Evolutionary conservation across 306 rosid species (phyloP).

Genomic region (Dryas drummondii): DNA sequence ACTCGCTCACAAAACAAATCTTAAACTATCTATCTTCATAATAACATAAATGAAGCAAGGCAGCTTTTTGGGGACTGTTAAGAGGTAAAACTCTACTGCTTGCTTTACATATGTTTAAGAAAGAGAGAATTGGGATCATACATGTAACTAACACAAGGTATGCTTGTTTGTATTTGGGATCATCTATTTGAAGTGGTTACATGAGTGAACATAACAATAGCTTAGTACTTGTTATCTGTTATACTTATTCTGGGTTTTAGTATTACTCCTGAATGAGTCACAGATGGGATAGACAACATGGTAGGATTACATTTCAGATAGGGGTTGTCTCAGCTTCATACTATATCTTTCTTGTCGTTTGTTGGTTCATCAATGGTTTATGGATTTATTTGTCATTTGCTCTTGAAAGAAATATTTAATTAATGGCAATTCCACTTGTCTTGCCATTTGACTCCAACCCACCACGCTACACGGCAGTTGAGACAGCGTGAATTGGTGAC

Average conservation of each 20-base stretch:
- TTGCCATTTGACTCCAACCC: not conserved
- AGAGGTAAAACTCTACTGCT: not conserved
- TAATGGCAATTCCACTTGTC: not conserved
- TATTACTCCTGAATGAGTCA: not conserved
- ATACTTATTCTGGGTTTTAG: not conserved
- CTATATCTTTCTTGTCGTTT: not conserved
- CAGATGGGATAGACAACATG: not conserved
- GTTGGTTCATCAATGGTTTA: not conserved
- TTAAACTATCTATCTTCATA: not conserved
- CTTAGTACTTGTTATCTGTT: not conserved
- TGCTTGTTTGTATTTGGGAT: constrained; percentile 7
- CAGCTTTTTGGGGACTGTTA: not conserved
- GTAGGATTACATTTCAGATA: not conserved
- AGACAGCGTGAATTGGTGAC: not conserved
- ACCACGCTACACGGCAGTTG: not conserved
- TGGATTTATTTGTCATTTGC: not conserved
- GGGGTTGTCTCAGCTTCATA: not conserved
- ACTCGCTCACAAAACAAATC: constrained; percentile 20
- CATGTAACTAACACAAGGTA: not conserved
- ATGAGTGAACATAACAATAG: not conserved
- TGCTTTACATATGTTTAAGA: not conserved
- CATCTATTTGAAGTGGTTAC: constrained; percentile 6
- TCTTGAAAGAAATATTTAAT: not conserved
- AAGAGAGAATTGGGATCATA: not conserved
- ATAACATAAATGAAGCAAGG: not conserved